Evolutionary conservation across 805 yeast genomes (phyloP), one percentile per base, ranked within the genome.

Genomic region (Pichia nanzhaoensis): DNA sequence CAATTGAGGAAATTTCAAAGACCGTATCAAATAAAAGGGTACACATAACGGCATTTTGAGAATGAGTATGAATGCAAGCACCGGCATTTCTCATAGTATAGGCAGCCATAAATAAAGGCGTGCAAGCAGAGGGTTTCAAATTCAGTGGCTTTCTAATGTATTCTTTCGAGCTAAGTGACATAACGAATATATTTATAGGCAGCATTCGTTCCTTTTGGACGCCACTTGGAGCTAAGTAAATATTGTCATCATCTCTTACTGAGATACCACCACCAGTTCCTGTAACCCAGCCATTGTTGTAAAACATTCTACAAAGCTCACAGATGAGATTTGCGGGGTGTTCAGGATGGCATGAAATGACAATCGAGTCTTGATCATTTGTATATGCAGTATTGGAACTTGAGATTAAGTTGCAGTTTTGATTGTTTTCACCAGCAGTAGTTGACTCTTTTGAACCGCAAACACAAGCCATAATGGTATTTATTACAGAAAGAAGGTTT

Each of bases 221-320:
- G 1, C 97, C 97, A n/a, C 95, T 84, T 4, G 98, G 97, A 0
- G 97, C 95, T 34, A 90, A 73, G 61, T 74, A 90, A 16, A 86
- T 77, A 18, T 67, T 56, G 49, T 78, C 71, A 1, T 71, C 74
- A 2, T 74, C 71, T 44, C 82, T 66, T 41, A 90, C 82, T 28
- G 95, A 84, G 55, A 91, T 82, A 3, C 97, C 97, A 28, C 97
- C 98, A 3, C 96, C 97, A 1, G 98, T 91, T 3, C 97, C 97
- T 0, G 96, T 82, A 54, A 87, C 91, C 96, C 96, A 89, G 41
- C 85, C 83, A 57, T 84, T 83, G 53, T 76, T 71, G 61, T 84
- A 91, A 60, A 91, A 87, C 16, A 75, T 66, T 42, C 77, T 70
- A 60, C 96, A 89, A 27, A 90, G 71, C 48, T 83, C 84, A 61